Percentiles rank a stretch among this genome's conserved stretches.
phyloP scores from a whole-genome alignment of 78 protist genomes.

The Guillardia theta region DNA sequence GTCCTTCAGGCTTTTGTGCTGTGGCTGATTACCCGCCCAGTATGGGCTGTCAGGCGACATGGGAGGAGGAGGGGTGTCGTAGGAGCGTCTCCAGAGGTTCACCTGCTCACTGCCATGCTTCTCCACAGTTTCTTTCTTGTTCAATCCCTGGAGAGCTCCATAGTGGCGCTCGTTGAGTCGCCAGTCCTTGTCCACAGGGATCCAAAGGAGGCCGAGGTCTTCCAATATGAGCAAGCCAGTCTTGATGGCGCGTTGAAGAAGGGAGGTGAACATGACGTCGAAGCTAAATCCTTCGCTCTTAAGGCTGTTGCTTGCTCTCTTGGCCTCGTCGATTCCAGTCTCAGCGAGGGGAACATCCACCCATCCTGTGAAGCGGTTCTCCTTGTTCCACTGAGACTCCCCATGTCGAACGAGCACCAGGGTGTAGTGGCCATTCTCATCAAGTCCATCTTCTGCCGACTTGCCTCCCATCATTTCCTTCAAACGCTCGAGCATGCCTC shows the following conservation, averaged over 20 bases:
- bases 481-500: background rate
- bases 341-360: conserved; percentile 4
- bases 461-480: too few relatives aligned
- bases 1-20: background rate
- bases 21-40: background rate
- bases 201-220: background rate
- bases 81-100: conserved; percentile 55
- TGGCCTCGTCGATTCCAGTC: background rate
- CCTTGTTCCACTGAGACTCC: conserved; percentile 52
- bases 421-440: conserved; percentile 8
- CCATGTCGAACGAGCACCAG: conserved; percentile 24
- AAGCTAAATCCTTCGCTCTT: conserved; percentile 33
- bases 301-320: background rate
- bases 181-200: conserved; percentile 50
- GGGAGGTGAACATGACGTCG: background rate
- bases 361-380: conserved; percentile 59
- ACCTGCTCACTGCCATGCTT: conserved; percentile 57
- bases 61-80: conserved; percentile 53
- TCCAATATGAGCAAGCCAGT: conserved; percentile 42
- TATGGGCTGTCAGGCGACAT: background rate
- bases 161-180: conserved; percentile 68
- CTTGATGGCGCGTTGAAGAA: conserved; percentile 54
- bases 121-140: conserved; percentile 62
- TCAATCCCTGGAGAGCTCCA: conserved; percentile 56
- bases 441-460: background rate